Evolutionary conservation across 2,329 filamentous ascomycete genomes (phyloP), one percentile per base, ranked within the genome.

Genomic region (Claviceps digitariae): DNA sequence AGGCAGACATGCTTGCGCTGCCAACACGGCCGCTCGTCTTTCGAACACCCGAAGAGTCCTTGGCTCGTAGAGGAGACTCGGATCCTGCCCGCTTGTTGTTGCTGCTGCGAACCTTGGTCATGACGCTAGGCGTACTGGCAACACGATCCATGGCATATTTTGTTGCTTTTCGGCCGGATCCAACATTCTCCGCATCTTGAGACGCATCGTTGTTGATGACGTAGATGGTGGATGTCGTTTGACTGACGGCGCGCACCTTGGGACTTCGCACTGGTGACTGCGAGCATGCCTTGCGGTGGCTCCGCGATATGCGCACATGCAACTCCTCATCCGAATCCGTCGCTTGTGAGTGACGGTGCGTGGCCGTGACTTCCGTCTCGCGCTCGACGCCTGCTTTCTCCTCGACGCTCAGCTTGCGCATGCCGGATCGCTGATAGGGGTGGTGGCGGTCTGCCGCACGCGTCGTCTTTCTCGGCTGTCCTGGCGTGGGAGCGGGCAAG

Each of bases 401-500:
- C 53, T 73, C 72, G 2, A 67, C 62, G 8, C 54, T 50, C n/a
- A 67, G 66, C 8, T 68, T 67, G 25, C 70, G 69, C 50, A 70
- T 66, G 58, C 74, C 68, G 25, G 76, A 77, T 54, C 83, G 77
- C 51, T 81, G 71, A 67, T 90, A 87, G 12, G 85, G 82, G 66
- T 90, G 81, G 60, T 88, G 85, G 27, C 85, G 81, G 61, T 90
- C 88, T 55, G 82, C 78, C 55, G 82, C 78, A 54, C 88, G 83
- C 58, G 83, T 84, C 17, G 86, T 86, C 75, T 98, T 97, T 57
- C 93, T 83, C 29, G 93, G 93, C 67, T 98, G 93, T 2, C 93
- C 93, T 0, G 93, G 93, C 4, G 93, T 98, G 3, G 93, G 93
- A 0, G 90, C 91, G 2, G 93, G 93, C 5, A 98, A 79, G 61